phyloP scores from a whole-genome alignment of 306 rosid species.

The Castanea sativa region DNA sequence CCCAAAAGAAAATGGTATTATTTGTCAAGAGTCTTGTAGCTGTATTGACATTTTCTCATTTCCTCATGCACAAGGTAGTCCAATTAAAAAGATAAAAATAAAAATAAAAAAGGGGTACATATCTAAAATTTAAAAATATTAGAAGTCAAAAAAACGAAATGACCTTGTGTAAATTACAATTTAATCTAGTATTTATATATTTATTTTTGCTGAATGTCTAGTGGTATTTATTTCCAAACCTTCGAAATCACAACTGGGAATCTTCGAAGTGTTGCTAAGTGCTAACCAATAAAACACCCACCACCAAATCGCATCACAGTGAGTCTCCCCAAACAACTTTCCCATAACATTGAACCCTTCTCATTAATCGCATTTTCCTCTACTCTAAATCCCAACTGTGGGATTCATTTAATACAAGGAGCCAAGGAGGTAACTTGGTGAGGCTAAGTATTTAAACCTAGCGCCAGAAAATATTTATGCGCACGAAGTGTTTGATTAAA shows the following conservation, averaged over 20 bases:
- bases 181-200: too few species aligned
- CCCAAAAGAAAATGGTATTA: too few species aligned
- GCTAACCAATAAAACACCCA: not conserved
- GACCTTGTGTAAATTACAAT: too few species aligned
- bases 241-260: not conserved
- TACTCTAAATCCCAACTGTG: not conserved
- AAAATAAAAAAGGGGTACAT: too few species aligned
- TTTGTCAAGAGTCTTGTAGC: too few species aligned
- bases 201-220: too few species aligned
- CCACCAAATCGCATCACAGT: not conserved
- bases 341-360: not conserved
- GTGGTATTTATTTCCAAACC: not conserved
- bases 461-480: not conserved
- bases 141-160: too few species aligned
- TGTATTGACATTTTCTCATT: too few species aligned
- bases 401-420: not conserved
- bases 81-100: too few species aligned
- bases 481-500: slow-evolving; percentile 27
- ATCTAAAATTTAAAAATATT: too few species aligned
- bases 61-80: rapidly evolving
- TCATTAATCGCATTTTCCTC: not conserved
- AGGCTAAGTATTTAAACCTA: not conserved
- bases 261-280: not conserved
- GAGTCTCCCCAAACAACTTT: not conserved
- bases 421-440: not conserved